Percentiles rank a stretch among this genome's conserved stretches.
Conservation (phyloP, 768 basidiomycete species). For the Macrocybe gigantea region DNA sequence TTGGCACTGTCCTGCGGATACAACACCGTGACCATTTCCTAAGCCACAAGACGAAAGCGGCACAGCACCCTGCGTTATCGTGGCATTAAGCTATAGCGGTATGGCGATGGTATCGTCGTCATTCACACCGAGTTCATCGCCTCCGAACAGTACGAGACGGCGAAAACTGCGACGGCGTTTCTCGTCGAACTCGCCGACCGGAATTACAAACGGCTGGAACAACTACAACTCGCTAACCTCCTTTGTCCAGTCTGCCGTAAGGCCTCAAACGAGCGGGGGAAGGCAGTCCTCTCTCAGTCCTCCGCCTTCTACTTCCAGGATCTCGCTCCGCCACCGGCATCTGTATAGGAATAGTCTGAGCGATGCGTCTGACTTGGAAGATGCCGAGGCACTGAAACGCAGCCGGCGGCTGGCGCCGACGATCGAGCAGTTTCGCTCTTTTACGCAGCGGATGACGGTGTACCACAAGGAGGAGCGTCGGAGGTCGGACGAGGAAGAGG, state of each 20-base stretch:
- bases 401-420: not conserved
- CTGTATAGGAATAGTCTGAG: constrained; percentile 6
- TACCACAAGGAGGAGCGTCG: constrained; percentile 7
- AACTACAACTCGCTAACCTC: constrained; percentile 14
- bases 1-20: too few species aligned
- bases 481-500: constrained; percentile 3
- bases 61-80: too few species aligned
- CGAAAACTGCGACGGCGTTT: constrained; percentile 27
- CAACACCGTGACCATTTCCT: too few species aligned
- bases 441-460: constrained; percentile 9
- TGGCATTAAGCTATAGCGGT: too few species aligned
- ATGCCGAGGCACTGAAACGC: constrained; percentile 5
- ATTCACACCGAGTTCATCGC: constrained; percentile 11
- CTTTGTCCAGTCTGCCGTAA: constrained; percentile 17
- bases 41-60: too few species aligned
- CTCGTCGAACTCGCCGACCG: constrained; percentile 22
- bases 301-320: constrained; percentile 4
- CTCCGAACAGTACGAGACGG: constrained; percentile 11
- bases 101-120: too few species aligned
- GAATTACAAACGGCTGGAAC: constrained; percentile 15
- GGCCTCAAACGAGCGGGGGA: constrained; percentile 10
- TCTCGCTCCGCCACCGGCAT: not conserved
- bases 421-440: constrained; percentile 8
- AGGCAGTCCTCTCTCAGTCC: constrained; percentile 23
- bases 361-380: constrained; percentile 25